Evolutionary conservation across 108 stramenopile genomes (phyloP).

Genomic region (Skeletonema marinoi): DNA sequence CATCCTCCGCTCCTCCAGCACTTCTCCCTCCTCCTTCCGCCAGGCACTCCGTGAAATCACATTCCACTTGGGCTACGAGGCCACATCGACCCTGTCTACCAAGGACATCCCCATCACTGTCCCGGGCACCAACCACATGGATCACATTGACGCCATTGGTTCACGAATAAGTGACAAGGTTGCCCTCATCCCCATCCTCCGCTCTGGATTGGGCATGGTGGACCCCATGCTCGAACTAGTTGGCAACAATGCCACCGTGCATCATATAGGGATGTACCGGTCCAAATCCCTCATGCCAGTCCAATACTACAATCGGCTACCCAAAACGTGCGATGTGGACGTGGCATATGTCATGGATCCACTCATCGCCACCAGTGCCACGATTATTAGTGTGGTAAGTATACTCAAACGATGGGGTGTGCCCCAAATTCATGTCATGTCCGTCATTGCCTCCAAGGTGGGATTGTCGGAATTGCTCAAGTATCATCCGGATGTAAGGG

Average conservation of each 20-base stretch:
- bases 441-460: slow-evolving; percentile 79
- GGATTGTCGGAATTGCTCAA: slow-evolving; percentile 74
- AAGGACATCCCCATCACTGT: slow-evolving; percentile 69
- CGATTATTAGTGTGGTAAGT: slow-evolving; percentile 83
- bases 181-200: slow-evolving; percentile 93
- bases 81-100: slow-evolving; percentile 80
- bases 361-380: slow-evolving; percentile 89
- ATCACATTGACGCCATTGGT: slow-evolving; percentile 65
- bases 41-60: slow-evolving; percentile 90
- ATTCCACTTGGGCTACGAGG: slow-evolving; percentile 97
- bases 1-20: slow-evolving; percentile 77
- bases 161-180: slow-evolving; percentile 65
- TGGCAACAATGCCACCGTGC: slow-evolving; percentile 89
- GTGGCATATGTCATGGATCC: slow-evolving; percentile 95
- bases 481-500: slow-evolving; percentile 84
- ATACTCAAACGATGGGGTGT: slow-evolving; percentile 97
- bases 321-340: slow-evolving; percentile 75
- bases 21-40: slow-evolving; percentile 83
- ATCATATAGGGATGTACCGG: slow-evolving; percentile 99
- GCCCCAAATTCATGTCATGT: slow-evolving; percentile 80
- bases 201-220: slow-evolving; percentile 94
- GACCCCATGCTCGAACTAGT: slow-evolving; percentile 95
- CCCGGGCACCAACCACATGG: slow-evolving; percentile 36
- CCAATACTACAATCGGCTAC: slow-evolving; percentile 97
- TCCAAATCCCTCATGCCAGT: slow-evolving; percentile 76